These are phyloP conservation scores for Metschnikowia chrysomelidarum DNA, from an alignment of 805 yeast species.

Conservation along the genomic window DNA sequence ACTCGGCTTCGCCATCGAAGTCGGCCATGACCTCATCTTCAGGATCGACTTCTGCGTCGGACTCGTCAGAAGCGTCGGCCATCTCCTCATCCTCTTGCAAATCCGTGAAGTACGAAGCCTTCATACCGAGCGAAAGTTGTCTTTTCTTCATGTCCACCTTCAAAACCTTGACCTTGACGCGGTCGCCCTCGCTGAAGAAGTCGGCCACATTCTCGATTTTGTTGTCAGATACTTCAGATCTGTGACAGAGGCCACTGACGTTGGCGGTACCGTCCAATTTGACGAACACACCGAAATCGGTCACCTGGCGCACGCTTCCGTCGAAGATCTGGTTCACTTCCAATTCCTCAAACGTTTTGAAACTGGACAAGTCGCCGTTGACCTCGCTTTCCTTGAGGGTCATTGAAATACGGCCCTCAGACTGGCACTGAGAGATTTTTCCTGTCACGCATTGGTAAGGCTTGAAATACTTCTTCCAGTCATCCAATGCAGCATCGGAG, in stretches of 20 bases:
- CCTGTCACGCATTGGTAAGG: constrained; percentile 74
- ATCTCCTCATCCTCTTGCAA: constrained; percentile 30
- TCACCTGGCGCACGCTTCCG: constrained; percentile 73
- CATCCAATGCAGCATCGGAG: constrained; percentile 77
- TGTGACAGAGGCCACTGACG: constrained; percentile 85
- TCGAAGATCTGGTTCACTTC: constrained; percentile 67
- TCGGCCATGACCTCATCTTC: constrained; percentile 39
- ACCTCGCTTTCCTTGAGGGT: constrained; percentile 81
- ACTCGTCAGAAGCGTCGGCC: constrained; percentile 10
- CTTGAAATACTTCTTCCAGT: constrained; percentile 80
- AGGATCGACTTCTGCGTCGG: constrained; percentile 18
- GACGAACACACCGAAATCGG: constrained; percentile 91
- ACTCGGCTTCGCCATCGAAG: constrained; percentile 27
- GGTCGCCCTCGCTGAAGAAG: constrained; percentile 84
- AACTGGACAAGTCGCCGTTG: constrained; percentile 58
- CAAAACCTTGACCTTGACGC: constrained; percentile 81
- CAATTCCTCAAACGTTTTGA: constrained; percentile 66
- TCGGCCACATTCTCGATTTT: constrained; percentile 53
- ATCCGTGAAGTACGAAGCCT: constrained; percentile 80
- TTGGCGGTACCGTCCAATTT: constrained; percentile 70
- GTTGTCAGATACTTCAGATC: constrained; percentile 77
- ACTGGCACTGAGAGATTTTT: constrained; percentile 61
- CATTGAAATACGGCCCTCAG: constrained; percentile 64
- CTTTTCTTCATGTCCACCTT: constrained; percentile 61
- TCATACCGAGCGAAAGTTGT: constrained; percentile 86